Evolutionary conservation across 305 asterid species (phyloP), one percentile per base, ranked within the genome.

Genomic region (Fraxinus ornus): DNA sequence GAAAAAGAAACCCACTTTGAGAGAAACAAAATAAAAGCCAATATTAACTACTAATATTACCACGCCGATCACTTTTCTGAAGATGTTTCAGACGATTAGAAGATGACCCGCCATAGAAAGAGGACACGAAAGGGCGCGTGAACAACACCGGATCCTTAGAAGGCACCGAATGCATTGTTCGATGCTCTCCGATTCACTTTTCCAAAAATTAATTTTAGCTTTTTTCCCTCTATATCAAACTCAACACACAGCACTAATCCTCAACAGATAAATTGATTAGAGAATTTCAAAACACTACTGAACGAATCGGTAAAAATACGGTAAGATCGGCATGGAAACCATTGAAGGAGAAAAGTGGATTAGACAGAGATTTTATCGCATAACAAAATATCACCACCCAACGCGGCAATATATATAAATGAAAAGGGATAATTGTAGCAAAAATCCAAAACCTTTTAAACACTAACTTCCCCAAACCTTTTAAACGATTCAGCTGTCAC

Each of bases 91-190:
- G 88, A 81, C 93, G 91, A 82, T 88, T 86, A 82, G 86, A 90
- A 78, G 88, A 87, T 71, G 88, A 84, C 9, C 87, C 90, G 70
- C 91, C 90, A 84, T 83, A 80, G 83, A 86, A 90, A 60, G 88
- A 83, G 62, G 78, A 78, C 57, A 78, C 79, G 76, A 84, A 87
- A 3, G 90, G 90, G 83, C 82, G 84, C 37, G 80, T 52, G 82
- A 83, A 24, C 13, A 87, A 66, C 37, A 88, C 79, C 71, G 82
- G 78, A 83, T 78, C 84, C 85, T 75, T 81, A 28, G 91, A 88
- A 86, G 90, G 91, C 92, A 91, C 91, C 97, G 97, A 92, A 89
- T 90, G 90, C 97, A 92, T 92, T 84, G 92, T 89, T 87, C 96
- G 94, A 90, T 92, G 93, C 94, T 87, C 92, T 88, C 82, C 90